A percentile compares a stretch with the other conserved stretches of the same genome.
These are phyloP conservation scores for Dunaliella primolecta DNA, from an alignment of 139 green algal species.

Conservation along the genomic window DNA sequence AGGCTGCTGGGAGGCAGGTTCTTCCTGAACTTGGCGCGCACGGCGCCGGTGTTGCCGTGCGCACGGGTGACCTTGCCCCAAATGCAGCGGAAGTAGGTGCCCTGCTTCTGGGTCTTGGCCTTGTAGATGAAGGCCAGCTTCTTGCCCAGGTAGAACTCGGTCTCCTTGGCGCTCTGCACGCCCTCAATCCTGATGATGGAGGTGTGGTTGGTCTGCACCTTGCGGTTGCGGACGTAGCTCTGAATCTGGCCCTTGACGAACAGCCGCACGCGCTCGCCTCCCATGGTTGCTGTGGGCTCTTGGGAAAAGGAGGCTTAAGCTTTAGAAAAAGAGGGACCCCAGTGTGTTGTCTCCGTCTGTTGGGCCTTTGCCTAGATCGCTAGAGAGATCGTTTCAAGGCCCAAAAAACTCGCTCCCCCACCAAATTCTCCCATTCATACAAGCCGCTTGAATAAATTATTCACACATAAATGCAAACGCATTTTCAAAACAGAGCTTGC, in stretches of 20 bases:
- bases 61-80: conserved; percentile 92
- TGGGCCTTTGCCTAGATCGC: too few relatives aligned
- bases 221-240: conserved; percentile 70
- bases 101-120: conserved; percentile 96
- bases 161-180: conserved; percentile 83
- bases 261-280: conserved; percentile 52
- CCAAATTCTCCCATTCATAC: too few relatives aligned
- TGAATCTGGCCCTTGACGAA: conserved; percentile 65
- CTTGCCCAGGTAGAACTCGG: conserved; percentile 97
- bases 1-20: conserved; percentile 88
- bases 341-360: too few relatives aligned
- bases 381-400: too few relatives aligned
- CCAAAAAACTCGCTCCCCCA: background rate
- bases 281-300: conserved; percentile 22
- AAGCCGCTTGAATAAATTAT: too few relatives aligned
- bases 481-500: too few relatives aligned
- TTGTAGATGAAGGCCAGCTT: conserved; percentile 98
- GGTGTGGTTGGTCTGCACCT: conserved; percentile 86
- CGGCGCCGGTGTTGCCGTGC: conserved; percentile 87
- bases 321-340: background rate
- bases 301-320: background rate
- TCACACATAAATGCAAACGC: too few relatives aligned
- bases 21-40: conserved; percentile 94
- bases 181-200: conserved; percentile 90
- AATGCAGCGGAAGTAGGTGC: conserved; percentile 86